phyloP scores from a whole-genome alignment of 768 basidiomycete genomes.

The Leccinum rimulosum region DNA sequence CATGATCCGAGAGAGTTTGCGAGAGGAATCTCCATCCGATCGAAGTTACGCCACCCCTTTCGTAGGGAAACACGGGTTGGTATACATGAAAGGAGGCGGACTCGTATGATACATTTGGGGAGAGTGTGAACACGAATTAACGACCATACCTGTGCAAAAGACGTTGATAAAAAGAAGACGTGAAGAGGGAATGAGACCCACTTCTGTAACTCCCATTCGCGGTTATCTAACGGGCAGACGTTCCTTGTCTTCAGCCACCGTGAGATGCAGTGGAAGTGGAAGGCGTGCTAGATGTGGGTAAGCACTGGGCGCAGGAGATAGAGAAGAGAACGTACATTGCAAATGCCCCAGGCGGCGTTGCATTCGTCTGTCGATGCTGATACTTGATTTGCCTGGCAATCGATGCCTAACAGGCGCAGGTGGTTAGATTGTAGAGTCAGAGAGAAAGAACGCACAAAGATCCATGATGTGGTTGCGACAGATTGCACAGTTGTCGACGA shows the following conservation, averaged over 20 bases:
- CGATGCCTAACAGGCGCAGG: conserved; percentile 68
- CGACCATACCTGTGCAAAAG: conserved; percentile 39
- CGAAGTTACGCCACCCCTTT: background rate
- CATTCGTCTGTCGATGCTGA: conserved; percentile 96
- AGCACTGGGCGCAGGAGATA: background rate
- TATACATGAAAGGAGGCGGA: conserved; percentile 13
- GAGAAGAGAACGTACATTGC: conserved; percentile 60
- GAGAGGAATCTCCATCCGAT: background rate
- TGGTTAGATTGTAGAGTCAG: conserved; percentile 1
- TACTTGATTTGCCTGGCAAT: conserved; percentile 98
- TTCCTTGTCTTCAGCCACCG: conserved; percentile 98
- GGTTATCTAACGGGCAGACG: conserved; percentile 91
- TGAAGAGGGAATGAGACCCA: conserved; percentile 38
- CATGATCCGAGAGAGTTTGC: background rate
- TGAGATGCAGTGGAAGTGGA: conserved; percentile 99
- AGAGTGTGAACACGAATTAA: conserved; percentile 19
- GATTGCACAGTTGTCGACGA: conserved; percentile 99
- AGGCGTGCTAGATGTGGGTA: conserved; percentile 71
- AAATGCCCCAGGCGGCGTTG: conserved; percentile 98
- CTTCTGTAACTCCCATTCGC: conserved; percentile 98
- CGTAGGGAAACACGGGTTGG: background rate
- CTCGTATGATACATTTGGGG: conserved; percentile 20
- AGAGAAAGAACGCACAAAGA: conserved; percentile 64
- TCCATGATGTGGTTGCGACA: conserved; percentile 99
- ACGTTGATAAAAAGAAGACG: conserved; percentile 1